phyloP scores from a whole-genome alignment of 257 asterid species.

The Solanum neorickii region DNA sequence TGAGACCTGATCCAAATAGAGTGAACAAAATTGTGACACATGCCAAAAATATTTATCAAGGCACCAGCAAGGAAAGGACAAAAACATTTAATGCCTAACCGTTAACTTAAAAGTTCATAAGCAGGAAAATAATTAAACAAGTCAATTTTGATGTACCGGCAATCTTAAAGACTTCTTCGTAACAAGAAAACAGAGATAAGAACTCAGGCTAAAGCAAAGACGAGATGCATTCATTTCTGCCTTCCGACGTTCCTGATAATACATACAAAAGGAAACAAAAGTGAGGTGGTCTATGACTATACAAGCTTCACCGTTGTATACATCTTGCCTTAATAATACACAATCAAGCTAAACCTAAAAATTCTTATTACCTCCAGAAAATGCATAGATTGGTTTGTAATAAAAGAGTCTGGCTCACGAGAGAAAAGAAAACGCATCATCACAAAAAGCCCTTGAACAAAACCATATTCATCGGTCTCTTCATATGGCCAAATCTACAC shows the following conservation, averaged over 20 bases:
- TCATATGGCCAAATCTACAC: slow-evolving; percentile 92
- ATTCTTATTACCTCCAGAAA: slow-evolving; percentile 46
- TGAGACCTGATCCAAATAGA: slow-evolving; percentile 42
- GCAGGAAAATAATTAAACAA: background rate
- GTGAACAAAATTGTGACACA: background rate
- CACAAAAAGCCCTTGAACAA: slow-evolving; percentile 76
- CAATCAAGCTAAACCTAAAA: background rate
- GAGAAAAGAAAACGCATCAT: slow-evolving; percentile 69
- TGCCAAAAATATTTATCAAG: background rate
- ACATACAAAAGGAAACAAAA: background rate
- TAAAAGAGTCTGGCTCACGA: slow-evolving; percentile 45
- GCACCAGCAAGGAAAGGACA: background rate
- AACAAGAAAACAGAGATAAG: slow-evolving; percentile 79
- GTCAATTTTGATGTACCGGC: slow-evolving; percentile 36
- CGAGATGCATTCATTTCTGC: slow-evolving; percentile 55
- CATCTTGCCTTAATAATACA: background rate
- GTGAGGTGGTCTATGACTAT: background rate
- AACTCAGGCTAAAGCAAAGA: slow-evolving; percentile 86
- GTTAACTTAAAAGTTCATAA: background rate
- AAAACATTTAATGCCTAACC: background rate
- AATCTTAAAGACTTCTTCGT: slow-evolving; percentile 66
- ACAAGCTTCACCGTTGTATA: background rate
- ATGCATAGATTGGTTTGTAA: slow-evolving; percentile 27
- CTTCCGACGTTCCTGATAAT: slow-evolving; percentile 51
- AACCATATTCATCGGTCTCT: slow-evolving; percentile 76